phyloP scores from a whole-genome alignment of 73 alveolate genomes.

The Paramecium tetraurelia region DNA sequence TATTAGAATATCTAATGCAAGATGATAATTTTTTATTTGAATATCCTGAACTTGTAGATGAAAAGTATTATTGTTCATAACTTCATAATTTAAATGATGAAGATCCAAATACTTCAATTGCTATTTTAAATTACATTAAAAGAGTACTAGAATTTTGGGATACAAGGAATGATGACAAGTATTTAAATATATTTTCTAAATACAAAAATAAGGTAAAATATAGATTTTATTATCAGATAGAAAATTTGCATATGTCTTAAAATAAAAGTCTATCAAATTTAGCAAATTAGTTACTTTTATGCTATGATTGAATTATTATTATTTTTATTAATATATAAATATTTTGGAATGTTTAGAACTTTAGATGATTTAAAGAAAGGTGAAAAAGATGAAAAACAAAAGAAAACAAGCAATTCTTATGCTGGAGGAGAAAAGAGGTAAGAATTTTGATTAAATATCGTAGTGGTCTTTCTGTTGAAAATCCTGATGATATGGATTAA shows the following conservation, averaged over 20 bases:
- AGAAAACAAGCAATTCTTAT: conserved; percentile 70
- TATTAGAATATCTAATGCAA: not conserved
- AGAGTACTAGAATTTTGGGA: not conserved
- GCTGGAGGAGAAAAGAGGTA: conserved; percentile 80
- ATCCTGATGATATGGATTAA: conserved; percentile 71
- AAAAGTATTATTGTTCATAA: not conserved
- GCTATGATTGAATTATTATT: not conserved
- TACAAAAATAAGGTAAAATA: not conserved
- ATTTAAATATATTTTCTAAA: not conserved
- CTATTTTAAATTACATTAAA: not conserved
- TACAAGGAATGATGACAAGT: not conserved
- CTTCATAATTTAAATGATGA: not conserved
- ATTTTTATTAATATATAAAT: not conserved
- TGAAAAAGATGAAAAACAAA: conserved; percentile 13
- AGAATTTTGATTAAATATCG: not conserved
- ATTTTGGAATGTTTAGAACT: conserved; percentile 39
- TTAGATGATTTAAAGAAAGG: conserved; percentile 60
- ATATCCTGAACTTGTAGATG: not conserved
- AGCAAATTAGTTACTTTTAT: not conserved
- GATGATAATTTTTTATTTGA: not conserved
- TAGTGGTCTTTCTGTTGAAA: conserved; percentile 77
- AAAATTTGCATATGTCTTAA: not conserved
- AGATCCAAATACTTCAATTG: not conserved
- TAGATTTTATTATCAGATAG: not conserved
- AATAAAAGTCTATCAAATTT: not conserved